Conservation (phyloP, 805 yeast species). For the Kodamaea kaohsiungensis region DNA sequence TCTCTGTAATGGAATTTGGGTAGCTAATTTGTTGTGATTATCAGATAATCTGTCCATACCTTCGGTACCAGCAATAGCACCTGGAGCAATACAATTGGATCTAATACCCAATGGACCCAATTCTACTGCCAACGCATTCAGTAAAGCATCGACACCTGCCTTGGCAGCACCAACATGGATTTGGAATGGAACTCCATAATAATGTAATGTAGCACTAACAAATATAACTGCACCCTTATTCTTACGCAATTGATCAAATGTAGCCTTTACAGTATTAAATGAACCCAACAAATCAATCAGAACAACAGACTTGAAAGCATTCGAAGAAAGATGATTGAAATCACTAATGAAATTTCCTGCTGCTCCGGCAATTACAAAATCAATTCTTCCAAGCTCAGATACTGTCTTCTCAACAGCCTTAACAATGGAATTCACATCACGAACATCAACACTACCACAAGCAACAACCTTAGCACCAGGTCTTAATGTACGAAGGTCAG, state of each 20-base stretch:
- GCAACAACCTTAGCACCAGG: conserved; percentile 26
- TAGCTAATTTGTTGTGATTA: conserved; percentile 12
- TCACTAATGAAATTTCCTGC: conserved; percentile 45
- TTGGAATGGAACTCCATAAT: conserved; percentile 45
- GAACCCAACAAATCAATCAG: conserved; percentile 43
- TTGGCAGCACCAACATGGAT: conserved; percentile 32
- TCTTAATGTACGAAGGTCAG: conserved; percentile 23
- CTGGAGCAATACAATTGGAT: conserved; percentile 30
- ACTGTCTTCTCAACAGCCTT: conserved; percentile 26
- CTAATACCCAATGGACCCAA: conserved; percentile 32
- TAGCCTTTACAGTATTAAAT: conserved; percentile 42
- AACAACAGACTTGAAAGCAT: conserved; percentile 42
- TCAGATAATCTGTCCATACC: conserved; percentile 25
- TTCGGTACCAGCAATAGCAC: conserved; percentile 30
- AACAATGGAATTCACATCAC: conserved; percentile 24
- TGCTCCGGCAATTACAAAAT: conserved; percentile 46
- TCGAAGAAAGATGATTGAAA: conserved; percentile 44
- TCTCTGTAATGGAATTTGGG: conserved; percentile 64
- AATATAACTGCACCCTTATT: conserved; percentile 39
- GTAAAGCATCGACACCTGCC: conserved; percentile 32
- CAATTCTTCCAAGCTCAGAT: conserved; percentile 40
- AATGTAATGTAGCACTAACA: conserved; percentile 45
- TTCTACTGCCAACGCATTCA: conserved; percentile 32
- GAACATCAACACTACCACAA: conserved; percentile 24
- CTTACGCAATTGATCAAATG: conserved; percentile 37